These are phyloP conservation scores for Coemansia sp. DNA, from an alignment of 192 early-diverging fungal species.

Conservation along the genomic window DNA sequence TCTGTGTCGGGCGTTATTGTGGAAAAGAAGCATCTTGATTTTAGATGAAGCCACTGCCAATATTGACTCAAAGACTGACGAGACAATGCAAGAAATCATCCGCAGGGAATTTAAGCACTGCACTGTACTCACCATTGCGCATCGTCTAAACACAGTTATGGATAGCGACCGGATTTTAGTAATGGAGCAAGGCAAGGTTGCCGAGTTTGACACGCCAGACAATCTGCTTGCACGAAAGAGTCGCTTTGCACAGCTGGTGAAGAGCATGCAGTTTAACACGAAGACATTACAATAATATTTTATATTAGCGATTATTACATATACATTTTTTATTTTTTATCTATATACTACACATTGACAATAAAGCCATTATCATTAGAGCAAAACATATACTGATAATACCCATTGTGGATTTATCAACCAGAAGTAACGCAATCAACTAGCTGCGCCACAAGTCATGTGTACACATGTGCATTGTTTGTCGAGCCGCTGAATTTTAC, in stretches of 20 bases:
- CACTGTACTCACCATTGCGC: constrained; percentile 8
- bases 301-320: background rate
- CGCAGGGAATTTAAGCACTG: background rate
- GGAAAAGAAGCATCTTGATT: constrained; percentile 45
- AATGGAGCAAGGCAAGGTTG: constrained; percentile 1
- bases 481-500: background rate
- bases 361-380: background rate
- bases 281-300: background rate
- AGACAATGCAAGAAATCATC: constrained; percentile 53
- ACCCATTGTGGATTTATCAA: background rate
- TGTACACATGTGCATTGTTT: background rate
- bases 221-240: background rate
- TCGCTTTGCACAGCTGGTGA: constrained; percentile 15
- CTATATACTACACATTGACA: background rate
- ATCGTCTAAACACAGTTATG: constrained; percentile 2
- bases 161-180: constrained; percentile 5
- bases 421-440: background rate
- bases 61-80: constrained; percentile 62
- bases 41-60: constrained; percentile 60
- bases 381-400: too few species aligned
- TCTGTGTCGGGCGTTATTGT: constrained; percentile 56
- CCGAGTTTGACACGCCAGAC: constrained; percentile 4
- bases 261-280: constrained; percentile 9
- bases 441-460: constrained; percentile 1
- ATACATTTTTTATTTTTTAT: constrained; percentile 2